A percentile compares a stretch with the other conserved stretches of the same genome.
Conservation (phyloP, 768 basidiomycete genomes). For the Hirschioporus abietinus region DNA sequence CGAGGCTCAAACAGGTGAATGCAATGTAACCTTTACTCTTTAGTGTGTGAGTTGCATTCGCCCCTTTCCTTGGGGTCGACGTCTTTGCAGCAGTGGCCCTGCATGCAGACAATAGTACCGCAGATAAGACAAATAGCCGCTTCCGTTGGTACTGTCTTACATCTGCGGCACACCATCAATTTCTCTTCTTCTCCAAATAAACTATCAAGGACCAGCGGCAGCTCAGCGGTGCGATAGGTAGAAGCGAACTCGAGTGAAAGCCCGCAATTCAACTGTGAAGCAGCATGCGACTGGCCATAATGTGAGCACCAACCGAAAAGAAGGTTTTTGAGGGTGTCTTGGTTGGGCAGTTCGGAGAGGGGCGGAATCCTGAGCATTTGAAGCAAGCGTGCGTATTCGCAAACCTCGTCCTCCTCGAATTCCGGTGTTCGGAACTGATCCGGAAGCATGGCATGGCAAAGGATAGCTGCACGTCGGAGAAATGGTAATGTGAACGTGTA, state of each 20-base stretch:
- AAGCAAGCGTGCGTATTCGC: constrained; percentile 80
- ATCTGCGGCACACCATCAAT: constrained; percentile 67
- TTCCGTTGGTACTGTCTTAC: constrained; percentile 73
- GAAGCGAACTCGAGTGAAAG: constrained; percentile 78
- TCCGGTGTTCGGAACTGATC: constrained; percentile 52
- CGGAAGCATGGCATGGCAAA: constrained; percentile 73
- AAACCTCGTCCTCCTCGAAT: constrained; percentile 33
- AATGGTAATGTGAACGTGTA: constrained; percentile 90
- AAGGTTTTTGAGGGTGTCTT: constrained; percentile 86
- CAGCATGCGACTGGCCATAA: constrained; percentile 76
- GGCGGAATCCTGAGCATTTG: constrained; percentile 72
- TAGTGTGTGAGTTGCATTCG: constrained; percentile 93
- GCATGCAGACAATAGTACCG: constrained; percentile 81
- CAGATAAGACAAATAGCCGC: constrained; percentile 92
- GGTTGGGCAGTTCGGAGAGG: constrained; percentile 71
- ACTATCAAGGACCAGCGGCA: constrained; percentile 80
- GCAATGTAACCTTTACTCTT: constrained; percentile 65
- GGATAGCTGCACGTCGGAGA: constrained; percentile 80
- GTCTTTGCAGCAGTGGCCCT: constrained; percentile 88
- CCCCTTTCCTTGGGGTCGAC: constrained; percentile 54
- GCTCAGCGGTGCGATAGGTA: constrained; percentile 73
- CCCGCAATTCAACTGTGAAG: constrained; percentile 74
- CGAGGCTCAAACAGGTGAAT: constrained; percentile 1
- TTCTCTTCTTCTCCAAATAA: constrained; percentile 74
- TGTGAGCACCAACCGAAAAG: constrained; percentile 88